Base-by-base conservation (phyloP, 2,329 filamentous ascomycete genomes). In the Neofusicoccum ribis region DNA sequence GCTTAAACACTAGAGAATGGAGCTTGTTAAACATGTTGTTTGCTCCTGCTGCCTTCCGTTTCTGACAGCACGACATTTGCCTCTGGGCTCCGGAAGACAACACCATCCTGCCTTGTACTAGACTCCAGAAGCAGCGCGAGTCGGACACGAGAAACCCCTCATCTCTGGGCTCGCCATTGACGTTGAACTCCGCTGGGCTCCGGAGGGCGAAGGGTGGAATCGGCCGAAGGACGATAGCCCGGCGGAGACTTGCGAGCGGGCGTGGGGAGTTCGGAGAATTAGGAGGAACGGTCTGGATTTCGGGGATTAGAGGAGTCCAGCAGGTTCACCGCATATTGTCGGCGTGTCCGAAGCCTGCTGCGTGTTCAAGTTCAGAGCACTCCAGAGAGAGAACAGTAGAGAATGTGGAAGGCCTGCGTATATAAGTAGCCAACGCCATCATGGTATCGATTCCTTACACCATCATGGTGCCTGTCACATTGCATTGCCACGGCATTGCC, bases 351-450 rank as follows among this genome's bases (percentile, higher is more conserved):
- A 31, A 31, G 27, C 27, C 27, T 31, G 27, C 27, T 31, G 27
- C 27, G 6, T 31, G 23, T 23, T 23, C 23, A 3, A 23, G 23
- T 7, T 7, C 27, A 31, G 27, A 31, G 27, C 5, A 17, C 3
- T 23, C 23, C 23, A 31, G 27, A 5, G 15, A 2, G 39, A 31
- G 2, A 11, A 34, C 8, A 15, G 54, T 3, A 31, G 27, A 5
- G 27, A 31, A 7, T 31, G 27, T 31, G 27, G 27, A 31, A 2
- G 27, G 27, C 5, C 27, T 31, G 27, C 14, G 23, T 23, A 44
- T 63, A 51, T 63, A 63, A 52, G 37, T 54, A 31, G 39, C n/a
- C 17, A 36, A 20, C 17, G 49, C 60, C 50, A 63, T 54, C 41
- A 63, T 37, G 47, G 47, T 54, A 23, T 36, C n/a, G 37, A 23